phyloP scores from a whole-genome alignment of 2,329 filamentous ascomycete genomes.

The Paramyrothecium sp. region DNA sequence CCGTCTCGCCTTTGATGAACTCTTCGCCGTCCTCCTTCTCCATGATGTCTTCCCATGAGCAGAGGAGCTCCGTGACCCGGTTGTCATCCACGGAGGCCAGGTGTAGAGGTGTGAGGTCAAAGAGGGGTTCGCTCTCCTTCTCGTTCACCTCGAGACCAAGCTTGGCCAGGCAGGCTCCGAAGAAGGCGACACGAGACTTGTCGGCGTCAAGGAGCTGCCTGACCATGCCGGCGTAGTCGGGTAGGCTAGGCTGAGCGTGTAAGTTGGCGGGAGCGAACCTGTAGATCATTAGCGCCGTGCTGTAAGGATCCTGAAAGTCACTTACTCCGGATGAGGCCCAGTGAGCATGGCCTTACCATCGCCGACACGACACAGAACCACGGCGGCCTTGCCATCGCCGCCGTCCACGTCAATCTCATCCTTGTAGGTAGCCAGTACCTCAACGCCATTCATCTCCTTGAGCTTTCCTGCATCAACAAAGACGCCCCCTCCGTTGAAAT shows the following conservation, averaged over 20 bases:
- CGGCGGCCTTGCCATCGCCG: constrained; percentile 70
- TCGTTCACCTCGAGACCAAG: constrained; percentile 77
- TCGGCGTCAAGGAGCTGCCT: constrained; percentile 68
- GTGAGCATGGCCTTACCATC: constrained; percentile 78
- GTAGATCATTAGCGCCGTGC: constrained; percentile 8
- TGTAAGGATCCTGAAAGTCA: background rate
- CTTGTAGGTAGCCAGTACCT: constrained; percentile 79
- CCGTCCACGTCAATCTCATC: constrained; percentile 74
- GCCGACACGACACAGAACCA: constrained; percentile 81
- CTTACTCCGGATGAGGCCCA: constrained; percentile 87
- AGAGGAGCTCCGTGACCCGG: constrained; percentile 67
- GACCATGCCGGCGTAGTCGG: constrained; percentile 70
- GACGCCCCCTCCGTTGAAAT: constrained; percentile 93
- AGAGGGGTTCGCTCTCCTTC: constrained; percentile 62
- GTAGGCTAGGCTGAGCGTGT: constrained; percentile 61
- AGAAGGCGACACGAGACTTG: constrained; percentile 66
- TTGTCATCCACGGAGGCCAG: constrained; percentile 67
- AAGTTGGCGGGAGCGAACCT: constrained; percentile 85
- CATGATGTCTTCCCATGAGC: constrained; percentile 66
- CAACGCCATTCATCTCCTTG: constrained; percentile 58
- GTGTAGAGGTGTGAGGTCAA: constrained; percentile 79
- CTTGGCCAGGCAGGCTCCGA: constrained; percentile 77
- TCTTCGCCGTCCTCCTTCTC: constrained; percentile 64
- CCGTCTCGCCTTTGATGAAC: constrained; percentile 76
- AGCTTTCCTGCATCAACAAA: constrained; percentile 77